Conservation (phyloP, 2,329 filamentous ascomycete species). For the Beauveria scarabaeidicola region DNA sequence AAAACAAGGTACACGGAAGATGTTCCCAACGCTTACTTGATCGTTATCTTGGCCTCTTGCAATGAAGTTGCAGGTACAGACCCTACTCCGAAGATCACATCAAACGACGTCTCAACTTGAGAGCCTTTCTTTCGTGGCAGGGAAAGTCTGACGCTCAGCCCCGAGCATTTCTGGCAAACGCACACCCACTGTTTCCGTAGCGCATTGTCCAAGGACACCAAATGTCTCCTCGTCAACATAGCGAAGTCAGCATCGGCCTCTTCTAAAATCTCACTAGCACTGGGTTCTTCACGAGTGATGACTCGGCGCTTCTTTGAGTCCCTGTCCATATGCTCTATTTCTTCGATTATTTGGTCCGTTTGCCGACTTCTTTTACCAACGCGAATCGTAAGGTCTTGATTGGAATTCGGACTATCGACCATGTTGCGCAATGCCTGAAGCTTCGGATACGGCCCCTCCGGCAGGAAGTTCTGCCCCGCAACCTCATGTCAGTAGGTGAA, state of each 20-base stretch:
- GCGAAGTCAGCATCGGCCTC: neutral
- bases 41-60: slow-evolving; percentile 16
- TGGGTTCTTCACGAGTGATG: slow-evolving; percentile 20
- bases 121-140: neutral
- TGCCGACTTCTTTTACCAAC: too few relatives aligned
- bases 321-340: too few relatives aligned
- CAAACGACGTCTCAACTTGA: slow-evolving; percentile 10
- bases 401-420: too few relatives aligned
- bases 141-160: neutral
- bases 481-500: too few relatives aligned
- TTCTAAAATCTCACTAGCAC: neutral
- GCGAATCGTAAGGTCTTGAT: too few relatives aligned
- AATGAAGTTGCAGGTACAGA: slow-evolving; percentile 13
- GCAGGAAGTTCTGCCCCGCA: too few relatives aligned
- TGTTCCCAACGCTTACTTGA: slow-evolving; percentile 12
- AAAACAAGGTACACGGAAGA: too few relatives aligned
- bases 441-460: too few relatives aligned
- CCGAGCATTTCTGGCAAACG: neutral
- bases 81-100: slow-evolving; percentile 16
- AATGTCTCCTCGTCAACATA: neutral
- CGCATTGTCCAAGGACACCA: neutral
- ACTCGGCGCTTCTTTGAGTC: slow-evolving; percentile 20
- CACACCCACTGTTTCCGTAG: neutral
- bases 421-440: too few relatives aligned
- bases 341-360: too few relatives aligned